Evolutionary conservation across 2,329 filamentous ascomycete genomes (phyloP).

Genomic region (Fusarium dimerum): DNA sequence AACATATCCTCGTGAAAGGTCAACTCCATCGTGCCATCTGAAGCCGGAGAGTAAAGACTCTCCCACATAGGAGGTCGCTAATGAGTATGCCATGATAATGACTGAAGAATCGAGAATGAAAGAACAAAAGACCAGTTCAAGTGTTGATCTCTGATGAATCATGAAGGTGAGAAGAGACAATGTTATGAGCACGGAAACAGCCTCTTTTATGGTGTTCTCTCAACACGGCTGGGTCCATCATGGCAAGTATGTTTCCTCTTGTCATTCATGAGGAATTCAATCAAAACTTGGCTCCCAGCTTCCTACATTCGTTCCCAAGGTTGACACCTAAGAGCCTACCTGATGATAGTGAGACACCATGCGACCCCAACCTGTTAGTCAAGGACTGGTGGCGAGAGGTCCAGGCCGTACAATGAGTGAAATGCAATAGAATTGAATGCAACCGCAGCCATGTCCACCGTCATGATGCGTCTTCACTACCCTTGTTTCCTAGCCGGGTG

Average conservation of each 20-base stretch:
- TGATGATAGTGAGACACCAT: constrained; percentile 24
- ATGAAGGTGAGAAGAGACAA: constrained; percentile 6
- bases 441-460: background rate
- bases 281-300: constrained; percentile 16
- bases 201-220: constrained; percentile 11
- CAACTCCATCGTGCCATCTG: constrained; percentile 50
- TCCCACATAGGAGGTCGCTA: constrained; percentile 45
- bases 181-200: constrained; percentile 8
- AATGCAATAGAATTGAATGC: background rate
- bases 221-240: background rate
- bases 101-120: constrained; percentile 7
- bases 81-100: constrained; percentile 40
- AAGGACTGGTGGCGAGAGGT: background rate
- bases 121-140: constrained; percentile 8
- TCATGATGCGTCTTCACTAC: background rate
- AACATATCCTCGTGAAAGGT: constrained; percentile 70
- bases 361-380: background rate
- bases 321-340: constrained; percentile 11
- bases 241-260: constrained; percentile 8
- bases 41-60: constrained; percentile 49
- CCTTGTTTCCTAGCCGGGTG: background rate
- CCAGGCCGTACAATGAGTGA: background rate
- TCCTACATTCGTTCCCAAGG: constrained; percentile 22
- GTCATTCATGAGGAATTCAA: constrained; percentile 21
- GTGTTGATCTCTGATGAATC: constrained; percentile 2